Evolutionary conservation across 352 stramenopile species (phyloP).

Genomic region (Phytophthora tubulina): DNA sequence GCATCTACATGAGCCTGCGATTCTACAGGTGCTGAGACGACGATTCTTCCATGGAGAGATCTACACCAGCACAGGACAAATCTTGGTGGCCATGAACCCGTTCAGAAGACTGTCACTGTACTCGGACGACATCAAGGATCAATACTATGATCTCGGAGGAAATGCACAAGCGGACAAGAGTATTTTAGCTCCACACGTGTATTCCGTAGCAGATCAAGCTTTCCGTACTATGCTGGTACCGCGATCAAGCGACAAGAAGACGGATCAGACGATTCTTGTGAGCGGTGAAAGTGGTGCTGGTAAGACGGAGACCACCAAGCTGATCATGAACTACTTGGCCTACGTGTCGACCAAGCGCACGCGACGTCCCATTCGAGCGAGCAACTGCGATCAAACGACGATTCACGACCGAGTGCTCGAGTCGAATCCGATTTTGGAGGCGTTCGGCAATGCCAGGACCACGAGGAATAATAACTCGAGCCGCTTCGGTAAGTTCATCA

Average conservation of each 20-base stretch:
- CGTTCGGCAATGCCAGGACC: constrained; percentile 96
- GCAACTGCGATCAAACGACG: constrained; percentile 50
- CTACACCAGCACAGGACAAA: constrained; percentile 91
- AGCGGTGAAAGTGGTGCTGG: constrained; percentile 95
- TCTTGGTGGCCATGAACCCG: constrained; percentile 88
- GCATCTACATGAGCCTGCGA: constrained; percentile 92
- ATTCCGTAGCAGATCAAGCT: constrained; percentile 83
- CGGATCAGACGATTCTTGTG: constrained; percentile 96
- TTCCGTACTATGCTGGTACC: constrained; percentile 88
- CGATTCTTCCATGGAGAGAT: constrained; percentile 89
- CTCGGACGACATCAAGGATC: constrained; percentile 69
- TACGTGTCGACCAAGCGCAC: constrained; percentile 75
- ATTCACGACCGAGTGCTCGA: constrained; percentile 93
- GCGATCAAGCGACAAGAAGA: constrained; percentile 51
- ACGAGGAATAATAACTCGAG: constrained; percentile 97
- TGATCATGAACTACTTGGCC: constrained; percentile 97
- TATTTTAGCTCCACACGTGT: constrained; percentile 85
- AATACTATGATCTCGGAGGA: constrained; percentile 71
- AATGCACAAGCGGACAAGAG: constrained; percentile 64
- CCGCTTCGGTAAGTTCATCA: constrained; percentile 98
- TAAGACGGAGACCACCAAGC: constrained; percentile 98
- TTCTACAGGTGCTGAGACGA: constrained; percentile 85
- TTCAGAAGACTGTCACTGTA: constrained; percentile 82
- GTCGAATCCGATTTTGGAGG: constrained; percentile 96
- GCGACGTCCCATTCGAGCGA: constrained; percentile 31